Base-by-base conservation (phyloP, 2,329 filamentous ascomycete species). In the Aspergillus tamarii region DNA sequence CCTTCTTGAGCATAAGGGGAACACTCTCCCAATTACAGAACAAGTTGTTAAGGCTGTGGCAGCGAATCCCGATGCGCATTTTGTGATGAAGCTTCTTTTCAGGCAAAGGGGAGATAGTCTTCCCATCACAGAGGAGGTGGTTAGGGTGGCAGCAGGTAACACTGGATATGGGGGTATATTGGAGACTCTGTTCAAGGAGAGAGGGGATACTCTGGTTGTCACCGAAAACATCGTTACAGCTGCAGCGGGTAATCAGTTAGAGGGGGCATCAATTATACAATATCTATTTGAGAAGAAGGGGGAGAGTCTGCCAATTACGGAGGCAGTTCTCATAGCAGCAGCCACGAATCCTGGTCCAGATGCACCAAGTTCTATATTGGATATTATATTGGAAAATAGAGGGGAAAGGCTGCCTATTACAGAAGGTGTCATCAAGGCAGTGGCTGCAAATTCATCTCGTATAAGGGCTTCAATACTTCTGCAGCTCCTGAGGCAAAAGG, bases 11-110 rank as follows among this genome's bases (percentile, higher is more conserved):
- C 39, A 41, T n/a, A 41, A 0, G 16, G 39, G 39, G 16, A 2
- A 41, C 39, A 0, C 7, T 9, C 39, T 41, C 7, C 39, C 39
- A 0, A 4, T 41, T 41, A 41, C 39, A 41, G 39, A 41, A n/a
- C 39, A 41, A n/a, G 39, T 41, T 0, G 19, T n/a, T 10, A 41
- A 0, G 7, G 39, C 39, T 9, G 39, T 8, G 1, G 39, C 39
- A 10, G 16, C 7, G 1, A 41, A 41, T n/a, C 19, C 39, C 10
- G 16, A 41, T 0, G 39, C 0, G 16, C 0, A 10, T 19, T 9
- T 1, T n/a, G 39, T n/a, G 16, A n/a, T 41, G 39, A n/a, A 0
- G 7, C 39, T 41, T 41, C 39, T 41, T 41, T n/a, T 41, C 16
- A n/a, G n/a, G 0, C 16, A 41, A 10, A 8, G 0, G 1, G 39